These are phyloP conservation scores for Azolla pinnata DNA, from an alignment of 75 land plant genomes.

Conservation along the genomic window DNA sequence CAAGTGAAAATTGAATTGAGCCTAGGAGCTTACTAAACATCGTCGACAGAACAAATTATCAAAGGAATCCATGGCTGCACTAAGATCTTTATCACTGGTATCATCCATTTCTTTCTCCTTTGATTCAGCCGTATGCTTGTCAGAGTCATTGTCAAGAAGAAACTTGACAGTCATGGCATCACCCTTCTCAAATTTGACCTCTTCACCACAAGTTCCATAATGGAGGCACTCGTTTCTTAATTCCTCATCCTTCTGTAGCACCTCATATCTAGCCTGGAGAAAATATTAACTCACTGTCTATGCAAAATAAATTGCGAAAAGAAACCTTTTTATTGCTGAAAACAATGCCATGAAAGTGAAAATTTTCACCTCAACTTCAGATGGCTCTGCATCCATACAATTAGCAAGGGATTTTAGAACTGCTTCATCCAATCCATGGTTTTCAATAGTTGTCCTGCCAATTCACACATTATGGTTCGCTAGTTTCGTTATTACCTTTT, in stretches of 20 bases:
- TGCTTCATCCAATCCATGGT: conserved; percentile 50
- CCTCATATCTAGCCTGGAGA: conserved; percentile 83
- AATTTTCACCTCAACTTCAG: conserved; percentile 65
- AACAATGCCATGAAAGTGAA: neutral
- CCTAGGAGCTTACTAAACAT: conserved; percentile 50
- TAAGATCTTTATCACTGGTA: conserved; percentile 71
- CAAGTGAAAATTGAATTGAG: too few species aligned
- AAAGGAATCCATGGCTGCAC: conserved; percentile 95
- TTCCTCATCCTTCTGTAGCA: conserved; percentile 30
- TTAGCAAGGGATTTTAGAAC: conserved; percentile 44
- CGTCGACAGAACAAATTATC: conserved; percentile 96
- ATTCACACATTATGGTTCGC: neutral
- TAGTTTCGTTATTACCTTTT: neutral
- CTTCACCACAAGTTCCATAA: neutral
- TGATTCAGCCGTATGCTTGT: neutral
- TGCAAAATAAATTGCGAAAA: neutral
- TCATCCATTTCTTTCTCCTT: conserved; percentile 10
- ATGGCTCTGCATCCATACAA: conserved; percentile 43
- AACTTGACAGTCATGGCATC: too few species aligned
- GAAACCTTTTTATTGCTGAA: neutral
- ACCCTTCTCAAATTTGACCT: neutral
- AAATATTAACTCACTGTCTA: neutral
- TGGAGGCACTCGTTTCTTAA: neutral
- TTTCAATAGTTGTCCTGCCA: conserved; percentile 58
- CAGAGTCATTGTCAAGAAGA: neutral